Evolutionary conservation across 768 basidiomycete species (phyloP).

Genomic region (Kwoniella sp.): DNA sequence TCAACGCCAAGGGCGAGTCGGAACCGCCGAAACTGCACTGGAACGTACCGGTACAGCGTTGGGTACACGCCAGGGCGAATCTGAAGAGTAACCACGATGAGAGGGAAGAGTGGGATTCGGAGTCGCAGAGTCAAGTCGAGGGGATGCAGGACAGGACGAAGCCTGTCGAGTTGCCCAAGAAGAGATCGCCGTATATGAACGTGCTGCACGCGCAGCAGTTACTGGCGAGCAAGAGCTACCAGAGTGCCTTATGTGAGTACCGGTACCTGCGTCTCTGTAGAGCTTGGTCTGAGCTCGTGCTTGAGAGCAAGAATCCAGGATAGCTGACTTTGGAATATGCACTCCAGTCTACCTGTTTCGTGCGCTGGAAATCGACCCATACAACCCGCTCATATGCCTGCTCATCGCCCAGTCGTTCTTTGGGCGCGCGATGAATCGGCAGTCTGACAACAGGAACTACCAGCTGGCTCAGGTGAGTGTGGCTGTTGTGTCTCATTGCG

Average conservation of each 20-base stretch:
- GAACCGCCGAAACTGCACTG: constrained; percentile 49
- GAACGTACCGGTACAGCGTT: constrained; percentile 14
- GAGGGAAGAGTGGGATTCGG: constrained; percentile 32
- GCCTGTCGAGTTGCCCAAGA: constrained; percentile 20
- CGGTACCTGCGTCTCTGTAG: neutral
- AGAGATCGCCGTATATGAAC: constrained; percentile 44
- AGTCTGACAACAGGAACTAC: constrained; percentile 89
- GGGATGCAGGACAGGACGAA: constrained; percentile 49
- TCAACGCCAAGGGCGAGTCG: neutral
- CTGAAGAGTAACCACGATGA: neutral
- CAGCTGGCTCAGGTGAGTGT: constrained; percentile 65
- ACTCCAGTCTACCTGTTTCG: constrained; percentile 76
- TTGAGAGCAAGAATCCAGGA: too few species aligned
- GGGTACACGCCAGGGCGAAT: neutral
- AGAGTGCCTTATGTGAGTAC: constrained; percentile 79
- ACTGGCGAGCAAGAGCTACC: constrained; percentile 78
- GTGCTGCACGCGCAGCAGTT: constrained; percentile 78
- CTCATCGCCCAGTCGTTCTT: constrained; percentile 77
- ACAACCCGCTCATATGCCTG: constrained; percentile 81
- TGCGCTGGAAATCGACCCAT: constrained; percentile 75
- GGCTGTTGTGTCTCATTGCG: neutral
- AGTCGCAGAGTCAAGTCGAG: constrained; percentile 32
- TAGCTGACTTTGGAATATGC: too few species aligned
- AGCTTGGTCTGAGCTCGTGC: too few species aligned
- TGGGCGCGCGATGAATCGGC: constrained; percentile 86